Conservation (phyloP, 345 rosid species). For the Acer yangbiense region DNA sequence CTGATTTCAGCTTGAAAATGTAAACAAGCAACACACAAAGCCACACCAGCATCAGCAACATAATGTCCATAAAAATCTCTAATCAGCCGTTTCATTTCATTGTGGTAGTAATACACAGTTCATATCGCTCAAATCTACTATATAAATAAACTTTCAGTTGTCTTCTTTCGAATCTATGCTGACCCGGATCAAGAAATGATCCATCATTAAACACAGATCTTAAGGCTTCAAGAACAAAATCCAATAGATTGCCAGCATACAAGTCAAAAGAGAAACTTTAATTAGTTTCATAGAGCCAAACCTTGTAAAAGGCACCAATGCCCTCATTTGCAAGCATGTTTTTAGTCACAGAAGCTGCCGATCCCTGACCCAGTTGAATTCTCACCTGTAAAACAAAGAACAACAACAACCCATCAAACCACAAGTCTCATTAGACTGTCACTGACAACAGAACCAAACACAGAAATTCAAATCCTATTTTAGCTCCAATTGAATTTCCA, state of each 20-base stretch:
- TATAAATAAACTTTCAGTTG: no score
- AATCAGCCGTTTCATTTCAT: not conserved
- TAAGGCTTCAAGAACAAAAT: not conserved
- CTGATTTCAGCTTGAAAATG: not conserved
- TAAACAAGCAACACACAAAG: not conserved
- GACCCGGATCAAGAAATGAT: not conserved
- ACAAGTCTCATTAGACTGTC: not conserved
- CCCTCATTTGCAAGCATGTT: constrained; percentile 90
- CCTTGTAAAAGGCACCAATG: constrained; percentile 92
- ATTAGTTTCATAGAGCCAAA: constrained; percentile 23
- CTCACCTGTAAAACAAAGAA: constrained; percentile 68
- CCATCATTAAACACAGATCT: not conserved
- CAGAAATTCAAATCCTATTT: constrained; percentile 13
- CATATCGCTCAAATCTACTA: not conserved
- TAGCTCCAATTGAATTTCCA: no score
- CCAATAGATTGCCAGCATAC: constrained; percentile 10
- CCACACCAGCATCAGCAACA: not conserved
- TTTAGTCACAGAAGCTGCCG: constrained; percentile 72
- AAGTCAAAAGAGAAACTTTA: not conserved
- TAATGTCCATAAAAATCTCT: not conserved
- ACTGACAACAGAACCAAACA: not conserved
- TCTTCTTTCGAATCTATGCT: not conserved
- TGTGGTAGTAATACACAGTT: not conserved
- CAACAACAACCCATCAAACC: constrained; percentile 21
- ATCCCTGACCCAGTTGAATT: constrained; percentile 97